phyloP scores from a whole-genome alignment of 305 asterid genomes.

The Caryopteris hybrid region DNA sequence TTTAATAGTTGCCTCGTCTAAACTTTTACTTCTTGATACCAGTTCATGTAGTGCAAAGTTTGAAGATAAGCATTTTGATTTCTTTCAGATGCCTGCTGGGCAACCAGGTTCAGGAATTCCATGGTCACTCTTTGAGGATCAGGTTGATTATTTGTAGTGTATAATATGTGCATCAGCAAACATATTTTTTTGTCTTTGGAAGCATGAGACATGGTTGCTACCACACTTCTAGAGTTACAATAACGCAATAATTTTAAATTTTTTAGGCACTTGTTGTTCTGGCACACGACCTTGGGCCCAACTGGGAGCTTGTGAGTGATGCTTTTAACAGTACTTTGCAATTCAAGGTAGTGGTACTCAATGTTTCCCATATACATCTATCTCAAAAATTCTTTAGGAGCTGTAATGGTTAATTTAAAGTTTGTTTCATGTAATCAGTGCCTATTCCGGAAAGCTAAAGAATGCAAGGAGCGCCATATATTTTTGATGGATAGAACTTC shows the following conservation, averaged over 20 bases:
- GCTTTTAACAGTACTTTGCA: slow-evolving; percentile 79
- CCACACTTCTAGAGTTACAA: slow-evolving; percentile 1
- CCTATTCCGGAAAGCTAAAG: slow-evolving; percentile 76
- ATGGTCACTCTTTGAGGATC: slow-evolving; percentile 91
- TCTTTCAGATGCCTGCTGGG: slow-evolving; percentile 58
- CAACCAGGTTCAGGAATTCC: slow-evolving; percentile 72
- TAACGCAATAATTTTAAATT: slow-evolving; percentile 8
- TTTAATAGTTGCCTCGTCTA: slow-evolving; percentile 5
- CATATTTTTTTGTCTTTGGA: neutral
- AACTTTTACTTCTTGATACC: slow-evolving; percentile 10
- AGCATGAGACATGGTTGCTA: slow-evolving; percentile 3
- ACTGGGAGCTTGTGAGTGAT: slow-evolving; percentile 95
- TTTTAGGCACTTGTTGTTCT: slow-evolving; percentile 85
- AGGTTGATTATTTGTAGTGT: slow-evolving; percentile 42
- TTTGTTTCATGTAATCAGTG: slow-evolving; percentile 36
- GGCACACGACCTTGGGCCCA: slow-evolving; percentile 92
- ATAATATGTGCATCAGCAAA: neutral
- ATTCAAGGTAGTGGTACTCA: slow-evolving; percentile 59
- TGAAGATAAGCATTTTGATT: slow-evolving; percentile 24
- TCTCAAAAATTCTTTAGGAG: slow-evolving; percentile 5
- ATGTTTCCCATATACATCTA: slow-evolving; percentile 13
- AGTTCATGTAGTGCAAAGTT: slow-evolving; percentile 4
- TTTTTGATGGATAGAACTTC: slow-evolving; percentile 53
- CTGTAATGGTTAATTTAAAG: neutral
- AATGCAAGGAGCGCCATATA: slow-evolving; percentile 84